phyloP scores from a whole-genome alignment of 768 basidiomycete genomes.

The Gymnopilus junonius region DNA sequence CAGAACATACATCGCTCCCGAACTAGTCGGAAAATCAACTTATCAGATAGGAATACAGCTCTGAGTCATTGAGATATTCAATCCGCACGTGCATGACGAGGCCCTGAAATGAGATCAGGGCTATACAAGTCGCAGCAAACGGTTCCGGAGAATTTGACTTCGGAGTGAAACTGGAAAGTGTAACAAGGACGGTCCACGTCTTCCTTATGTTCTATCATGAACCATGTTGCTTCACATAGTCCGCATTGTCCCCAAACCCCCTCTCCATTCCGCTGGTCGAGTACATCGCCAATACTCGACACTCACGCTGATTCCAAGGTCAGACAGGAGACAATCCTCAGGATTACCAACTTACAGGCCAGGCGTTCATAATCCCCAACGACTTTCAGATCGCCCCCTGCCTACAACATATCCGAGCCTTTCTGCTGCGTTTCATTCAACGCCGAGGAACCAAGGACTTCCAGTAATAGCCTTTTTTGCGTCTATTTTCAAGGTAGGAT shows the following conservation, averaged over 20 bases:
- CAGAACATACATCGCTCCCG: background rate
- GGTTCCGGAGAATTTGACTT: background rate
- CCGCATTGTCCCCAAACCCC: slow-evolving; percentile 25
- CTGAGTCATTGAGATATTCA: slow-evolving; percentile 3
- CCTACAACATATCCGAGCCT: slow-evolving; percentile 11
- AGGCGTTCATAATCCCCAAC: slow-evolving; percentile 9
- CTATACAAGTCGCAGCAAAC: slow-evolving; percentile 6
- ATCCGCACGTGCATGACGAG: slow-evolving; percentile 14
- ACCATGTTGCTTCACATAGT: slow-evolving; percentile 55
- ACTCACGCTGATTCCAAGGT: slow-evolving; percentile 5
- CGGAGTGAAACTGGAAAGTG: slow-evolving; percentile 9
- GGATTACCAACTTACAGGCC: slow-evolving; percentile 4
- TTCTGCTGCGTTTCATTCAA: slow-evolving; percentile 40
- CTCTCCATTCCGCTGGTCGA: slow-evolving; percentile 18
- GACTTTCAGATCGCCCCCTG: slow-evolving; percentile 10
- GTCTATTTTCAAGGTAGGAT: slow-evolving; percentile 61
- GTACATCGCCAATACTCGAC: slow-evolving; percentile 7
- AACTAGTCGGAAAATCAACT: background rate
- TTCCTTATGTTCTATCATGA: slow-evolving; percentile 41
- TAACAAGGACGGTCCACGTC: slow-evolving; percentile 8
- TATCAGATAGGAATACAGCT: background rate
- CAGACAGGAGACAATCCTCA: background rate
- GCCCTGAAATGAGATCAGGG: slow-evolving; percentile 2
- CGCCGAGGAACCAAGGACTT: slow-evolving; percentile 33
- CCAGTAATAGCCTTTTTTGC: slow-evolving; percentile 62